A percentile compares a stretch with the other conserved stretches of the same genome.
phyloP scores from a whole-genome alignment of 2,329 filamentous ascomycete species.

The Claviceps pazoutovae region DNA sequence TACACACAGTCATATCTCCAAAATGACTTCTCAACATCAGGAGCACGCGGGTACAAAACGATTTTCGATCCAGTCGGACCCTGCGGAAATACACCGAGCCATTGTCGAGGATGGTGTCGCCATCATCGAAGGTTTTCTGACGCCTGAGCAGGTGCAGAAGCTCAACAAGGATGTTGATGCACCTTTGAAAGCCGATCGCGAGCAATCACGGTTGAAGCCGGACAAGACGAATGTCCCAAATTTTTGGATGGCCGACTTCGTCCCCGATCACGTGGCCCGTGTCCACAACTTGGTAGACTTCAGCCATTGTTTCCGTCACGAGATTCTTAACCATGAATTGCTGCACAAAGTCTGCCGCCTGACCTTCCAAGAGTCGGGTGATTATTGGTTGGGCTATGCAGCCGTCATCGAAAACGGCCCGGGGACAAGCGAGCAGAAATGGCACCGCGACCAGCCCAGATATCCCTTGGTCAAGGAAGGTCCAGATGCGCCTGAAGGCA shows the following conservation, averaged over 20 bases:
- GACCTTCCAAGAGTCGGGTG: not conserved
- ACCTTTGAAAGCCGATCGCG: not conserved
- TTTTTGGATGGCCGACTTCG: not conserved
- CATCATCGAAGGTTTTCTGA: not conserved
- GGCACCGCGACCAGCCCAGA: not conserved
- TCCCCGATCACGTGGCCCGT: not conserved
- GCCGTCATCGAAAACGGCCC: not conserved
- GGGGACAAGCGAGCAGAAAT: not conserved
- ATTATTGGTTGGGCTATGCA: not conserved
- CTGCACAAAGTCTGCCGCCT: not conserved
- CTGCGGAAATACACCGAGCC: not conserved
- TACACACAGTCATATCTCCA: not conserved
- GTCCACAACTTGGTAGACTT: not conserved
- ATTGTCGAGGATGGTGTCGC: not conserved
- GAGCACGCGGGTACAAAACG: not conserved
- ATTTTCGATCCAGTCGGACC: not conserved
- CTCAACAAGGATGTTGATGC: not conserved
- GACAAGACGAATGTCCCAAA: not conserved
- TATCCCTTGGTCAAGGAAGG: not conserved
- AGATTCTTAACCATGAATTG: not conserved
- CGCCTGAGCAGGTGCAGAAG: not conserved
- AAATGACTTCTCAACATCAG: not conserved
- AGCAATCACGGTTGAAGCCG: not conserved
- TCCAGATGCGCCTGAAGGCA: not conserved
- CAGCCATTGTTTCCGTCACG: not conserved